Base-by-base conservation (phyloP, 208 protist genomes). In the Trypanosomatidae sp. region DNA sequence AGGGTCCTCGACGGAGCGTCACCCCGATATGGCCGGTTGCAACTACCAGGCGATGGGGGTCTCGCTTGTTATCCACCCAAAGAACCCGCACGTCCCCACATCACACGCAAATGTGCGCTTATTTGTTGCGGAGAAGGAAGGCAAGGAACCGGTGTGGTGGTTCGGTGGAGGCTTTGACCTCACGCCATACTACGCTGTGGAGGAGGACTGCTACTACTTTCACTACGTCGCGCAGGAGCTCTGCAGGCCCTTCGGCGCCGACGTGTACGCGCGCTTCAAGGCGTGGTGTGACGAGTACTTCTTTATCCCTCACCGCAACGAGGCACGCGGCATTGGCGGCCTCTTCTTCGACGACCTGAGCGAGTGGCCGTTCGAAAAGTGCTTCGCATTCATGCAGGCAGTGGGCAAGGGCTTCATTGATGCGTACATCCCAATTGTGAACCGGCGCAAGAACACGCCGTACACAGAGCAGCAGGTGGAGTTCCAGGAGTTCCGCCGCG, bases 131-230 rank as follows among this genome's bases (percentile, higher is more conserved):
- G 83, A 77, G 71, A 80, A 71, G 68, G 71, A 82, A 9, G 81
- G 64, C 28, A 66, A 72, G 49, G 78, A 80, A 50, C 79, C 77
- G 30, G 79, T 73, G 52, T 97, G 91, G 91, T 98, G 94, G 94
- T 98, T 98, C 66, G 94, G 94, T 41, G 94, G 94, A 43, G 94
- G 94, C 64, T 91, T 92, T 10, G 89, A 98, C 67, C 78, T 98
- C 33, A 98, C 94, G 4, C 94, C 94, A n/a, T 90, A 84, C 70
- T 95, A 95, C 68, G 79, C 91, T 0, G 30, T 81, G 3, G 78
- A 92, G 41, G 84, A 89, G 80, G 84, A 92, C 75, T 91, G 88
- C 28, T 47, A 73, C 2, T 28, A 85, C 28, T 97, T 96, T 59
- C 94, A 98, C 72, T 30, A 72, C 58, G 58, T 52, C 0, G 74